Conservation (phyloP, 306 rosid genomes). For the Neltuma alba region DNA sequence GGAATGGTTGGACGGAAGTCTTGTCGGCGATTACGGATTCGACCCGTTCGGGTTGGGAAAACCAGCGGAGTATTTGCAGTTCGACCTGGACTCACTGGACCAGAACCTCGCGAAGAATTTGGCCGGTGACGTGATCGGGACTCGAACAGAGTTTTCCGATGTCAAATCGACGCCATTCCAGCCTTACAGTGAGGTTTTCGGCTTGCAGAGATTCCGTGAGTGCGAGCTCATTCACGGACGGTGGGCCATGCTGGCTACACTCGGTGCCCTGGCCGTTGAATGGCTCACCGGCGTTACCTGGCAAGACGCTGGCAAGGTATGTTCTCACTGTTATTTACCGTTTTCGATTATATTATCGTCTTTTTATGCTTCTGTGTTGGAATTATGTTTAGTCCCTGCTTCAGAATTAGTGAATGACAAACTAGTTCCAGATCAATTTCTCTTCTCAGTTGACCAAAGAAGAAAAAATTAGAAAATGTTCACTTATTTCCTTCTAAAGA, state of each 20-base stretch:
- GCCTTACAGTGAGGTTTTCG: slow-evolving; percentile 88
- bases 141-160: slow-evolving; percentile 52
- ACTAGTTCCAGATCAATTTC: background rate
- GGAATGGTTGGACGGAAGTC: slow-evolving; percentile 70
- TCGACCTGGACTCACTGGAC: slow-evolving; percentile 64
- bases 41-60: slow-evolving; percentile 75
- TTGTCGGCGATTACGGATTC: slow-evolving; percentile 78
- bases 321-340: background rate
- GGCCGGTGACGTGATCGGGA: slow-evolving; percentile 64
- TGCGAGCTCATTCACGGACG: slow-evolving; percentile 95
- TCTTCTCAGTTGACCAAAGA: background rate
- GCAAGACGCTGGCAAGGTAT: slow-evolving; percentile 99
- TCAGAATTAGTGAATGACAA: background rate
- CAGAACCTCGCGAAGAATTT: slow-evolving; percentile 69
- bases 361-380: background rate
- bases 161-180: slow-evolving; percentile 92
- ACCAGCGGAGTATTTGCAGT: slow-evolving; percentile 76
- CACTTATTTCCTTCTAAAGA: background rate
- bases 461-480: background rate
- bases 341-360: background rate
- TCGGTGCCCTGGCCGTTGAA: slow-evolving; percentile 92
- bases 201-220: slow-evolving; percentile 90
- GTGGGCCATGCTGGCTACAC: slow-evolving; percentile 98
- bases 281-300: slow-evolving; percentile 74
- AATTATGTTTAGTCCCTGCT: background rate